Evolutionary conservation across 495 filamentous ascomycete genomes (phyloP), one percentile per base, ranked within the genome.

Genomic region (Aspergillus biplanus): DNA sequence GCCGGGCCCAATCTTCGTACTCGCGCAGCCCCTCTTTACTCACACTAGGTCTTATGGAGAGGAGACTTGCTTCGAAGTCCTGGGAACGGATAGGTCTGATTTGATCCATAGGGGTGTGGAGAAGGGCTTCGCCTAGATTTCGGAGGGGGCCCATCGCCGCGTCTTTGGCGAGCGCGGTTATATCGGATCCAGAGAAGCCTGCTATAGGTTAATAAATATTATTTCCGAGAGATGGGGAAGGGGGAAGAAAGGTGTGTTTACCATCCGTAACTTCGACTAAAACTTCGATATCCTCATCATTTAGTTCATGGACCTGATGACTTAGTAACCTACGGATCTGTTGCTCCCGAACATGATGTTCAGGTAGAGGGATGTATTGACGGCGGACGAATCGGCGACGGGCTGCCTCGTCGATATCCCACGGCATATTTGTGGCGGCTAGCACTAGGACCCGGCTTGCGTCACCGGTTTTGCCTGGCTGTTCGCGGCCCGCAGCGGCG

Each of bases 161-260:
- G 71, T 99, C 95, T 75, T 99, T 99, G 8, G 95, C 96, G 31
- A 99, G 79, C 6, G 95, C 95, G 9, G 95, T 99, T 58, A 99
- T 97, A 72, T 99, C 95, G 4, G 92, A 97, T 62, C 95, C 96
- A 39, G 92, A 96, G 80, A 96, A 99, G 54, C 93, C 95, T 97
- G 68, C 1, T 27, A 9, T 7, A 16, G 9, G 13, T n/a, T 33
- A 52, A 57, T 35, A 61, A 16, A 32, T 16, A 50, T 55, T 46
- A 35, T 53, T 33, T 46, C 39, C 15, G 44, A 39, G 32, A 57
- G 0, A 34, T 34, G 49, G 9, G 33, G 9, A 55, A 27, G 33
- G 15, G 52, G 50, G 56, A 49, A 16, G 34, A 52, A 6, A 54
- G 9, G n/a, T 27, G 21, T 27, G 21, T 27, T 70, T 83, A 96